Conservation (phyloP, 768 basidiomycete species). For the Collybia sordida region DNA sequence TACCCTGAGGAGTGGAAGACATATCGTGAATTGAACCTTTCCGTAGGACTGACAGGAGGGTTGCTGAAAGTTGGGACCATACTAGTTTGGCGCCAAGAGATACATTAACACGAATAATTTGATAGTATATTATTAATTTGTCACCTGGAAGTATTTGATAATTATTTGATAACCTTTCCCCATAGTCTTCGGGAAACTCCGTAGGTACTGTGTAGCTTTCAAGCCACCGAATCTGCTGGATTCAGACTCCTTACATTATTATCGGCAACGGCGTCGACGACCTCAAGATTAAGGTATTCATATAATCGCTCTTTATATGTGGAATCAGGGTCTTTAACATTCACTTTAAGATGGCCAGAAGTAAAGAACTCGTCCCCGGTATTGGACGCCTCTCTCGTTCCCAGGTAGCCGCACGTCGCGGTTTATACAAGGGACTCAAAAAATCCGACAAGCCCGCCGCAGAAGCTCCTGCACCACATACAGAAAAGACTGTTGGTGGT, state of each 20-base stretch:
- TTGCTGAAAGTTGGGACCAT: too few relatives aligned
- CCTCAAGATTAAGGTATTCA: constrained; percentile 53
- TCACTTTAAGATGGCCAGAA: constrained; percentile 70
- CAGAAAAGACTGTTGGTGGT: constrained; percentile 84
- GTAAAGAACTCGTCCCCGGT: constrained; percentile 79
- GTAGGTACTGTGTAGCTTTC: constrained; percentile 43
- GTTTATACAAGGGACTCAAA: constrained; percentile 83
- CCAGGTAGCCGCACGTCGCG: constrained; percentile 76
- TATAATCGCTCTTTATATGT: constrained; percentile 9
- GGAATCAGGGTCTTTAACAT: not conserved
- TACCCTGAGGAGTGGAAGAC: constrained; percentile 8
- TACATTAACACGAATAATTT: too few relatives aligned
- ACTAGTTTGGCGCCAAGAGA: too few relatives aligned
- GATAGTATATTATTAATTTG: too few relatives aligned
- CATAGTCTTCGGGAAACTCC: constrained; percentile 30
- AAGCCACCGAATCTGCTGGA: constrained; percentile 37
- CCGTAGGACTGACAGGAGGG: too few relatives aligned
- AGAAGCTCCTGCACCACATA: constrained; percentile 56
- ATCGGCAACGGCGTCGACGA: constrained; percentile 51
- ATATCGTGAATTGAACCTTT: not conserved
- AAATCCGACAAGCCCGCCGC: constrained; percentile 68
- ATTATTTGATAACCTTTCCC: constrained; percentile 10
- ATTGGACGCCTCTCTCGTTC: constrained; percentile 84
- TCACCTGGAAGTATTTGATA: too few relatives aligned
- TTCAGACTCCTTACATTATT: constrained; percentile 31